Percentiles rank a stretch among this genome's conserved stretches.
phyloP scores from a whole-genome alignment of 2,329 filamentous ascomycete genomes.

The Microcyclospora pomicola region DNA sequence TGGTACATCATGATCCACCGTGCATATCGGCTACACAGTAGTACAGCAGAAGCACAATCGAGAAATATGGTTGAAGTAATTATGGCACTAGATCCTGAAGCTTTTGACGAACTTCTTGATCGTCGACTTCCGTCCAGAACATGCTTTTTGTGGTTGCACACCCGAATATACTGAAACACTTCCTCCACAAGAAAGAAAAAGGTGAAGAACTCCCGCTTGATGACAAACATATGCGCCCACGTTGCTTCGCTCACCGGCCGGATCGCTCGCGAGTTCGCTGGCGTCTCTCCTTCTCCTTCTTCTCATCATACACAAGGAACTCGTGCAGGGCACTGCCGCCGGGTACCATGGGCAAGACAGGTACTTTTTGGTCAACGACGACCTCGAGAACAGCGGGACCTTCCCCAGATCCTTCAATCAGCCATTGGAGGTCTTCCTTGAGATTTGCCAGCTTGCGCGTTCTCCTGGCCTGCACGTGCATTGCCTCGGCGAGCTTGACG shows the following conservation, averaged over 20 bases:
- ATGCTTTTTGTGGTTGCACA: too few relatives aligned
- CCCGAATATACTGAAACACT: too few relatives aligned
- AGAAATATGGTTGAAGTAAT: too few relatives aligned
- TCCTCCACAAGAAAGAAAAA: too few relatives aligned
- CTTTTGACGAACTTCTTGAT: too few relatives aligned
- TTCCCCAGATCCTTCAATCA: slow-evolving; percentile 58
- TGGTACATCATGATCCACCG: too few relatives aligned
- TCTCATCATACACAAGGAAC: slow-evolving; percentile 77
- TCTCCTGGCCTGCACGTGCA: slow-evolving; percentile 67
- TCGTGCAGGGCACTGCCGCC: slow-evolving; percentile 78
- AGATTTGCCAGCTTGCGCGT: slow-evolving; percentile 64
- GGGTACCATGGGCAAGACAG: slow-evolving; percentile 96
- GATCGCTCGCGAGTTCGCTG: slow-evolving; percentile 23
- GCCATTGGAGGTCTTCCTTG: slow-evolving; percentile 66
- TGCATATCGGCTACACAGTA: too few relatives aligned
- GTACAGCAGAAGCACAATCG: too few relatives aligned
- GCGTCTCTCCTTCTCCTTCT: slow-evolving; percentile 31
- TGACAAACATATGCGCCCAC: too few relatives aligned
- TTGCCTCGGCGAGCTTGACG: slow-evolving; percentile 80
- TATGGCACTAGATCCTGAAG: too few relatives aligned
- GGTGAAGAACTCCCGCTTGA: too few relatives aligned
- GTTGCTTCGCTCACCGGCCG: slow-evolving; percentile 15
- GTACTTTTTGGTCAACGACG: slow-evolving; percentile 75
- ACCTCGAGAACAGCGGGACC: slow-evolving; percentile 91
- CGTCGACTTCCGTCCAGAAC: too few relatives aligned